Base-by-base conservation (phyloP, 495 filamentous ascomycete genomes). In the Oidiodendron maius region DNA sequence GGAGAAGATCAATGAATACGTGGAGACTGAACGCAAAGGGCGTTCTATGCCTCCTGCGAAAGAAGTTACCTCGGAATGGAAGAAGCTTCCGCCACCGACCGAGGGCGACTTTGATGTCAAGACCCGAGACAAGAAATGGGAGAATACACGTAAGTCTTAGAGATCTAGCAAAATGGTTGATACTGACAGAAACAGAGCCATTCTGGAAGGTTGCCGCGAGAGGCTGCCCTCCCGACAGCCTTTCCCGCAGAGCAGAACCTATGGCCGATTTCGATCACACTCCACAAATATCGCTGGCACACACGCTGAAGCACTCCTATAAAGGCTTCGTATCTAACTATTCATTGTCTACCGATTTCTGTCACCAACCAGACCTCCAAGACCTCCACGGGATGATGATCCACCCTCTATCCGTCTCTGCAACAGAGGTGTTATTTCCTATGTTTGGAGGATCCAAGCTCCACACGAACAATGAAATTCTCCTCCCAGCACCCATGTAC, bases 361-460 rank as follows among this genome's bases (percentile, higher is more conserved):
- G 84, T 64, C 56, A 76, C 52, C 70, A 84, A 63, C 52, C 80
- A 52, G 50, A 73, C 55, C 56, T 78, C 64, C 62, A 70, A 61
- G 49, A 74, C 21, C 64, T 86, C 26, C 86, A 89, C 56, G 87
- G 87, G 30, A 81, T 83, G 41, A 78, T 91, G 34, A 79, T 83
- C 46, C 71, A 81, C 37, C 82, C 86, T 17, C 68, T 85, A 32
- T 76, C 69, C 21, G 69, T 82, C 49, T 59, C 69, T 2, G 70
- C 74, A 0, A 76, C 76, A 17, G 63, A 72, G 51, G 67, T 72
- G 25, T 64, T 89, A 24, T 69, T 88, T 23, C 87, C 87, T 0
- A 61, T 89, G 15, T 91, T 93, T 56, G 77, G 84, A 42, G 86
- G 84, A 42, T 84, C 76, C 58, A 91, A 93, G 61, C 70, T 89